A percentile compares a stretch with the other conserved stretches of the same genome.
phyloP scores from a whole-genome alignment of 495 filamentous ascomycete genomes.

The Hypoxylon lienhwacheense region DNA sequence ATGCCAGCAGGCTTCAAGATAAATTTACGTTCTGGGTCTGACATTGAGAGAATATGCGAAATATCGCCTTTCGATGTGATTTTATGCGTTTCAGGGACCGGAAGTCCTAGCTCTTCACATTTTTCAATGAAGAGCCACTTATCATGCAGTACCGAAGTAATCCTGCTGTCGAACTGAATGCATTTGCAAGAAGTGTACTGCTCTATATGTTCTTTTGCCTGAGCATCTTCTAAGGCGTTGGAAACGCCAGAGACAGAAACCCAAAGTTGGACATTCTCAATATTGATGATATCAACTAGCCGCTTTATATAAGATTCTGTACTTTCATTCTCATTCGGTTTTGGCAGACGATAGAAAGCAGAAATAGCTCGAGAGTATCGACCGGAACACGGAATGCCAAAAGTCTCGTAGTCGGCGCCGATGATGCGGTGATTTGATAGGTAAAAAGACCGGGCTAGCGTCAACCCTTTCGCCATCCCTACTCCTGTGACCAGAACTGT shows the following conservation, averaged over 20 bases:
- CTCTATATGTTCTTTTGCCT: conserved; percentile 64
- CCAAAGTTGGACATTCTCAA: conserved; percentile 71
- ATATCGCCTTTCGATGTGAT: conserved; percentile 59
- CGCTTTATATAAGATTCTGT: conserved; percentile 41
- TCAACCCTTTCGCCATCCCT: conserved; percentile 66
- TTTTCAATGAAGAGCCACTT: conserved; percentile 62
- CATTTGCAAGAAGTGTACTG: conserved; percentile 59
- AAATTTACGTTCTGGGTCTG: conserved; percentile 48
- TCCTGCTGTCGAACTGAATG: conserved; percentile 50
- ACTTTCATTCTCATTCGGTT: conserved; percentile 32
- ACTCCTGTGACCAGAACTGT: conserved; percentile 75
- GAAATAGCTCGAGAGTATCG: conserved; percentile 51
- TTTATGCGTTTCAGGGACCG: conserved; percentile 59
- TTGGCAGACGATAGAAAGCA: conserved; percentile 56
- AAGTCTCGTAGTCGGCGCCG: conserved; percentile 66
- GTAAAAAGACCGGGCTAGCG: conserved; percentile 67
- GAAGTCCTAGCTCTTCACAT: conserved; percentile 54
- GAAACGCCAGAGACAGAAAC: conserved; percentile 67
- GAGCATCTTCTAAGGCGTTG: conserved; percentile 62
- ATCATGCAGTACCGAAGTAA: conserved; percentile 56
- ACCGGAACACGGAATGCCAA: conserved; percentile 42
- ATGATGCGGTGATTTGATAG: conserved; percentile 69
- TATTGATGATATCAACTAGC: conserved; percentile 59
- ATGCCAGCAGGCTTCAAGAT: conserved; percentile 63
- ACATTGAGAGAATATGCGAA: conserved; percentile 52